Conservation (phyloP, 2,329 filamentous ascomycete genomes). For the Xylaria sp. region DNA sequence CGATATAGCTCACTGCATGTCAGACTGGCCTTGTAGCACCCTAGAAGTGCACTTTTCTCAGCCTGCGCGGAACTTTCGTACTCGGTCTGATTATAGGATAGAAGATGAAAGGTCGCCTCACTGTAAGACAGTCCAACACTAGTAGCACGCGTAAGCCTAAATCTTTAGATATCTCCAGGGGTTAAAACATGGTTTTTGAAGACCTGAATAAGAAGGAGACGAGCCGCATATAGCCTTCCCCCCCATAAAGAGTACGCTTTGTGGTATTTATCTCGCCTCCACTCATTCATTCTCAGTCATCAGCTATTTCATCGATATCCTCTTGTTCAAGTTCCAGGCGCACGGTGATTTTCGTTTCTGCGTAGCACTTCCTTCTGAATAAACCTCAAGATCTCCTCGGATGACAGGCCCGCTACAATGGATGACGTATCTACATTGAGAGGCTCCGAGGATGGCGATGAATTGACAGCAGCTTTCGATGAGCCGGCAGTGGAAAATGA, state of each 20-base stretch:
- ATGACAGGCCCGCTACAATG: not conserved
- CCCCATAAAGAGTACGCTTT: not conserved
- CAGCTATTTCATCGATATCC: not conserved
- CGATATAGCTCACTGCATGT: not conserved
- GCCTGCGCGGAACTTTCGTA: not conserved
- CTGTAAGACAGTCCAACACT: not conserved
- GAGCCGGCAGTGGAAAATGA: not conserved
- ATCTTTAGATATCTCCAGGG: not conserved
- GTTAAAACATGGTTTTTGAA: not conserved
- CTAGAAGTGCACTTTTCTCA: not conserved
- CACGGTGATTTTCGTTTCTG: not conserved
- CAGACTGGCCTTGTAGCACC: not conserved
- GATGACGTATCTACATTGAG: not conserved
- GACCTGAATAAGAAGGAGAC: not conserved
- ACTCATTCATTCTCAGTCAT: not conserved
- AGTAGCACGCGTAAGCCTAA: not conserved
- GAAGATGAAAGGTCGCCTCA: too few relatives aligned
- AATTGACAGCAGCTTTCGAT: not conserved
- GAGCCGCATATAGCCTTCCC: not conserved
- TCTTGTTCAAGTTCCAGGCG: not conserved
- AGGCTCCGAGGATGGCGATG: not conserved
- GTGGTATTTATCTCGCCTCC: not conserved
- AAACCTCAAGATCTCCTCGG: not conserved
- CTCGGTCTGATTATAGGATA: not conserved
- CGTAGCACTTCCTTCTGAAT: not conserved